Percentiles rank a stretch among this genome's conserved stretches.
phyloP scores from a whole-genome alignment of 2,329 filamentous ascomycete species.

The Fusarium marasasianum region DNA sequence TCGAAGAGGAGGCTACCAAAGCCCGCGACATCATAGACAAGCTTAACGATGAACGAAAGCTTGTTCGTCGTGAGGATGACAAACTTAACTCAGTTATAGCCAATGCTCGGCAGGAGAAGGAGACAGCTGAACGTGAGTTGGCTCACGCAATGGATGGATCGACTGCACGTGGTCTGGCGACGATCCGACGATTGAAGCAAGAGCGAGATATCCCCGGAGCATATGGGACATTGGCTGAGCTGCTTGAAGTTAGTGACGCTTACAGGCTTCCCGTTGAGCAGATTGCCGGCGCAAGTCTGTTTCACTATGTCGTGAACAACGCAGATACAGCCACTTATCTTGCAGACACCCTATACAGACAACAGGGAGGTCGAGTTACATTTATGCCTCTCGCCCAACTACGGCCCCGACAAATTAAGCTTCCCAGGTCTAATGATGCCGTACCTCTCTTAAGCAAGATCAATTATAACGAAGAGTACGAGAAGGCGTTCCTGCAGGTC shows the following conservation, averaged over 20 bases:
- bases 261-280: constrained; percentile 93
- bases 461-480: constrained; percentile 78
- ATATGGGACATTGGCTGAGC: constrained; percentile 90
- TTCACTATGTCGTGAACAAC: constrained; percentile 95
- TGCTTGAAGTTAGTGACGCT: constrained; percentile 85
- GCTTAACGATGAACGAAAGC: constrained; percentile 86
- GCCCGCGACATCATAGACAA: constrained; percentile 83
- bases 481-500: constrained; percentile 90
- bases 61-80: constrained; percentile 88
- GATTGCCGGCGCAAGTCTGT: constrained; percentile 89
- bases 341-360: constrained; percentile 80
- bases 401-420: constrained; percentile 73
- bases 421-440: constrained; percentile 87
- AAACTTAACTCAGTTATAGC: constrained; percentile 81
- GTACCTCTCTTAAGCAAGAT: constrained; percentile 88
- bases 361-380: constrained; percentile 86
- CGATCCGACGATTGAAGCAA: constrained; percentile 82
- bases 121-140: constrained; percentile 79
- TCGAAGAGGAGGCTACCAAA: constrained; percentile 77
- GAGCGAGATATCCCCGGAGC: constrained; percentile 84
- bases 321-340: constrained; percentile 86
- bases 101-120: constrained; percentile 79
- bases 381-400: constrained; percentile 93
- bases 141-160: constrained; percentile 89
- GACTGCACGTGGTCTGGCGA: constrained; percentile 86